phyloP scores from a whole-genome alignment of 192 early-diverging fungal genomes.

The Cladochytrium replicatum region DNA sequence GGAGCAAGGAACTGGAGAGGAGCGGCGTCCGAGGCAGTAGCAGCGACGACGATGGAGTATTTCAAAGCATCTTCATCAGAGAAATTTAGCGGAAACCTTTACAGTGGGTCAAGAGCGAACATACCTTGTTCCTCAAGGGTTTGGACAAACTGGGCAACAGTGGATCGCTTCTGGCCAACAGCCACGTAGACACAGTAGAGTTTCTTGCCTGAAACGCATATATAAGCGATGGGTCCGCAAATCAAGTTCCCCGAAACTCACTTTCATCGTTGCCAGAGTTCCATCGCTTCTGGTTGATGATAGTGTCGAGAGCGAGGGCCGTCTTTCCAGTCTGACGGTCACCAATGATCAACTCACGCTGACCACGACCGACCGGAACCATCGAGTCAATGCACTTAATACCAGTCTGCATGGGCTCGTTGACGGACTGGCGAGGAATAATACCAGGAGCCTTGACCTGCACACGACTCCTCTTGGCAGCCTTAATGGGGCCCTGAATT shows the following conservation, averaged over 20 bases:
- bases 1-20: slow-evolving; percentile 98
- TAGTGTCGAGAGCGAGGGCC: slow-evolving; percentile 96
- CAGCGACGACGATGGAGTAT: slow-evolving; percentile 97
- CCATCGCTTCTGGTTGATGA: slow-evolving; percentile 99
- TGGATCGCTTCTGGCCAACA: slow-evolving; percentile 98
- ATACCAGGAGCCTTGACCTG: slow-evolving; percentile 99
- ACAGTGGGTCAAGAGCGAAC: slow-evolving; percentile 3
- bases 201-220: slow-evolving; percentile 63
- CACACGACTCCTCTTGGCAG: slow-evolving; percentile 79
- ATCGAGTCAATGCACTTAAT: slow-evolving; percentile 99
- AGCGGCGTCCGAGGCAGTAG: slow-evolving; percentile 97
- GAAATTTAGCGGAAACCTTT: neutral
- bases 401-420: slow-evolving; percentile 99
- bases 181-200: slow-evolving; percentile 99
- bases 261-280: slow-evolving; percentile 86
- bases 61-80: slow-evolving; percentile 74
- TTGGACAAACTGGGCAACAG: slow-evolving; percentile 97
- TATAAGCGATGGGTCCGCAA: neutral
- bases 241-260: slow-evolving; percentile 4
- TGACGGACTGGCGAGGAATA: slow-evolving; percentile 97
- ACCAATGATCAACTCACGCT: slow-evolving; percentile 99
- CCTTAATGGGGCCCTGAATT: slow-evolving; percentile 72
- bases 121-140: slow-evolving; percentile 86
- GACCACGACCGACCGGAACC: slow-evolving; percentile 99
- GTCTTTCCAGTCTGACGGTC: slow-evolving; percentile 99